Conservation (phyloP, 768 basidiomycete genomes). For the Amanita pseudoporphyria region DNA sequence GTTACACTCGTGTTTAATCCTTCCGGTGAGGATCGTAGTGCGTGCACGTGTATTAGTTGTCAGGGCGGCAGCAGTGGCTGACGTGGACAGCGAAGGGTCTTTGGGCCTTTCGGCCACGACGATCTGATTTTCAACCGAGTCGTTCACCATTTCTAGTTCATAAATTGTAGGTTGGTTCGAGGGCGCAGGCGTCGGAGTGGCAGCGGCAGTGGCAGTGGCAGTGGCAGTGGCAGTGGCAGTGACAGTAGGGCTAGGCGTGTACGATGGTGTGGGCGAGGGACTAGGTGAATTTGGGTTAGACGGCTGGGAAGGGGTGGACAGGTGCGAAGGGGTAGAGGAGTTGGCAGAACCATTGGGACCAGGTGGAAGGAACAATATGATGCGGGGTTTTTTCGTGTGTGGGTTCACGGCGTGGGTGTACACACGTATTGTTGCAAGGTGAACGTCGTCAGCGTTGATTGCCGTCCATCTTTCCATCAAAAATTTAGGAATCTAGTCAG, state of each 20-base stretch:
- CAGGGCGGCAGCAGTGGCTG: slow-evolving; percentile 25
- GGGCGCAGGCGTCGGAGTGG: not conserved
- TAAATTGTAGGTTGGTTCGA: slow-evolving; percentile 52
- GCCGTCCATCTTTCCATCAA: slow-evolving; percentile 82
- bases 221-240: too few species aligned
- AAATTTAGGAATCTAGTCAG: slow-evolving; percentile 67
- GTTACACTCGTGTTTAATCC: slow-evolving; percentile 75
- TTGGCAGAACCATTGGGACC: too few species aligned
- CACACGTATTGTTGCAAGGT: slow-evolving; percentile 79
- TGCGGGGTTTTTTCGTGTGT: slow-evolving; percentile 41
- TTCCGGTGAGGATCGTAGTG: slow-evolving; percentile 70
- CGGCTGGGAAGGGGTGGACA: too few species aligned
- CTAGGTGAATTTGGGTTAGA: too few species aligned
- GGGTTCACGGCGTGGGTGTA: slow-evolving; percentile 43
- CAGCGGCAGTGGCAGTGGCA: too few species aligned
- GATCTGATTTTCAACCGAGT: slow-evolving; percentile 75
- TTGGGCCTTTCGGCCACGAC: slow-evolving; percentile 80
- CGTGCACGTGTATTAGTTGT: slow-evolving; percentile 52
- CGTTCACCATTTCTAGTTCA: slow-evolving; percentile 83
- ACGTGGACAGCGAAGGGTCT: slow-evolving; percentile 32
- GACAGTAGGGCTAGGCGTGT: slow-evolving; percentile 23
- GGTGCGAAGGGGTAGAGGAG: too few species aligned
- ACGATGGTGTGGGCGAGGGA: too few species aligned
- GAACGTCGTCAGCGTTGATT: slow-evolving; percentile 62
- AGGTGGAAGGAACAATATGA: slow-evolving; percentile 58